Evolutionary conservation across 306 rosid genomes (phyloP), one percentile per base, ranked within the genome.

Genomic region (Medicago ruthenica): DNA sequence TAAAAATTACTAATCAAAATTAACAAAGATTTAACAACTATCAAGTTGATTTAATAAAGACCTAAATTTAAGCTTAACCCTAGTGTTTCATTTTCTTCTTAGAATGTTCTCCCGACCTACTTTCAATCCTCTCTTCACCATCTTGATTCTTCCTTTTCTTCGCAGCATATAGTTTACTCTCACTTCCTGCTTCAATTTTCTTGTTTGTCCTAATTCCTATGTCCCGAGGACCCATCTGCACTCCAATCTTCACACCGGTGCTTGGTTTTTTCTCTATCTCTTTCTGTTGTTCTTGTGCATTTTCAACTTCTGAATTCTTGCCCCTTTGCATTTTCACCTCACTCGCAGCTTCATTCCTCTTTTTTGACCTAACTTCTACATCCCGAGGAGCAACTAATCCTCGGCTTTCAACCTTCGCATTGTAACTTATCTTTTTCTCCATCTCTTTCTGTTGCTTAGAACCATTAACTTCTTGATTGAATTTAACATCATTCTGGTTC

Each of bases 71-170:
- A 36, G 21, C 16, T 21, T 66, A 39, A 14, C 17, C 58, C 9
- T 51, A 3, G 3, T 67, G 72, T 68, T 80, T 75, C 73, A n/a
- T 80, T 75, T 80, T 80, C 76, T 31, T 75, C 50, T 79, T 67
- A 12, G 58, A 18, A 31, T 15, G 18, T 24, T 57, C 75, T 24
- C 42, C 57, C 0, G 77, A 41, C 60, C 9, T 58, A 41, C 77
- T 75, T 44, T 80, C 79, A 53, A 67, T 80, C 21, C 22, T 62
- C 67, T 57, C 75, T 40, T 75, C 72, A 13, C 31, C 58, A 20
- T 50, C 8, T 34, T 41, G 17, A 9, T 31, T 70, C 27, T 50
- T 69, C 44, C 14, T 80, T 50, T 63, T 41, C 41, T 37, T 44
- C 11, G 5, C 58, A 51, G 3, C 58, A 51, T 51, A 4, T 16